Evolutionary conservation across 352 stramenopile genomes (phyloP).

Genomic region (Elongisporangium senticosum): DNA sequence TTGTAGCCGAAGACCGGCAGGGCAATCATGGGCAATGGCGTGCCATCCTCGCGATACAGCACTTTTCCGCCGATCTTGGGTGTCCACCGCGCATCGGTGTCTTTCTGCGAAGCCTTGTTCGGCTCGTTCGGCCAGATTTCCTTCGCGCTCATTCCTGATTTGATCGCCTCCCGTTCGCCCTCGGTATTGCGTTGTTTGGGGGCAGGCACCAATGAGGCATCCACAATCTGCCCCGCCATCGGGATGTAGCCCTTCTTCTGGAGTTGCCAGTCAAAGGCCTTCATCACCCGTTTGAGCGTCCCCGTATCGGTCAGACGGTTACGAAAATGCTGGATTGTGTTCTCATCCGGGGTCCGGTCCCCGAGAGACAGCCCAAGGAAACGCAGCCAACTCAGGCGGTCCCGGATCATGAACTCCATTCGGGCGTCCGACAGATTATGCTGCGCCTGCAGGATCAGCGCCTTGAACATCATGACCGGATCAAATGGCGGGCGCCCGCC

Average conservation of each 20-base stretch:
- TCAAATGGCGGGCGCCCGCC: constrained; percentile 4
- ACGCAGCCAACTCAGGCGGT: constrained; percentile 4
- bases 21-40: constrained; percentile 5
- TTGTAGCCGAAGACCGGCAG: constrained; percentile 5
- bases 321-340: constrained; percentile 6
- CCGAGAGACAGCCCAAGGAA: constrained; percentile 5
- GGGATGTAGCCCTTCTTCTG: constrained; percentile 5
- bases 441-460: constrained; percentile 4
- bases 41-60: constrained; percentile 5
- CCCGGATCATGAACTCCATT: constrained; percentile 5
- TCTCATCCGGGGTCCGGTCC: constrained; percentile 4
- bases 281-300: constrained; percentile 5
- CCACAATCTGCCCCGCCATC: constrained; percentile 4
- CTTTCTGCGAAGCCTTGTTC: constrained; percentile 5
- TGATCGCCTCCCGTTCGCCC: constrained; percentile 4
- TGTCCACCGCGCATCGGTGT: constrained; percentile 4
- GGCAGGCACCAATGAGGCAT: constrained; percentile 5
- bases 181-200: constrained; percentile 5
- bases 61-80: constrained; percentile 5
- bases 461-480: constrained; percentile 5
- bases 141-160: constrained; percentile 5
- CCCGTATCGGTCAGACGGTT: constrained; percentile 5
- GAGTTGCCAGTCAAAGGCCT: constrained; percentile 5
- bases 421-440: constrained; percentile 5
- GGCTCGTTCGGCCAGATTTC: constrained; percentile 5